Base-by-base conservation (phyloP, 495 filamentous ascomycete genomes). In the Daldinia decipiens region DNA sequence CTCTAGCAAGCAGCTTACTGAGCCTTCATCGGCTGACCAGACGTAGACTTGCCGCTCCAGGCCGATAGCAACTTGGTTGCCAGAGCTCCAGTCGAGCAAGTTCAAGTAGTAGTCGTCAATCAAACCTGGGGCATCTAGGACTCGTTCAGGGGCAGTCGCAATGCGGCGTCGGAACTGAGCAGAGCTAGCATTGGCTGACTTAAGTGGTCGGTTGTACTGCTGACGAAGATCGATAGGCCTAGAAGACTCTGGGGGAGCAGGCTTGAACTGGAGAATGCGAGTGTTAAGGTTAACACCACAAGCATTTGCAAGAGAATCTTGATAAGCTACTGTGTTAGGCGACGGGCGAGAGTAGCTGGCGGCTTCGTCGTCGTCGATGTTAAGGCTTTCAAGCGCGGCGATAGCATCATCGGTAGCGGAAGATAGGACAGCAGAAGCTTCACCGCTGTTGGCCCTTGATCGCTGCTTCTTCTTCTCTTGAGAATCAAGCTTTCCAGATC, bases 101-200 rank as follows among this genome's bases (percentile, higher is more conserved):
- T 99, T 99, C 74, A 99, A 91, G 78, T 99, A 99, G 86, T 98
- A 99, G 80, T 99, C 95, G 77, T 99, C 95, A 60, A 98, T 88
- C 29, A 99, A 87, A 60, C 94, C 95, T 1, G 95, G 95, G 0
- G 95, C 95, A 79, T 99, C 95, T n/a, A 99, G 86, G 6, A 99
- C 95, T 55, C 95, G 92, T 79, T 99, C 95, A 0, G 95, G 95
- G 11, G 95, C 93, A 11, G 96, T 98, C 32, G 95, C 89, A 53
- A 99, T 90, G 71, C 96, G 90, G 38, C 95, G 91, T 45, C 93
- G 88, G 82, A 93, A 94, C 75, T 98, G 93, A 11, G 94, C 91
- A 21, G 91, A 87, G 43, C 86, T 80, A 12, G 89, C 85, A 68
- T 85, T 89, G 63, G 91, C 88, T 29, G 90, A 82, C 81, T 93